Base-by-base conservation (phyloP, 306 rosid genomes). In the Vigna angularis region DNA sequence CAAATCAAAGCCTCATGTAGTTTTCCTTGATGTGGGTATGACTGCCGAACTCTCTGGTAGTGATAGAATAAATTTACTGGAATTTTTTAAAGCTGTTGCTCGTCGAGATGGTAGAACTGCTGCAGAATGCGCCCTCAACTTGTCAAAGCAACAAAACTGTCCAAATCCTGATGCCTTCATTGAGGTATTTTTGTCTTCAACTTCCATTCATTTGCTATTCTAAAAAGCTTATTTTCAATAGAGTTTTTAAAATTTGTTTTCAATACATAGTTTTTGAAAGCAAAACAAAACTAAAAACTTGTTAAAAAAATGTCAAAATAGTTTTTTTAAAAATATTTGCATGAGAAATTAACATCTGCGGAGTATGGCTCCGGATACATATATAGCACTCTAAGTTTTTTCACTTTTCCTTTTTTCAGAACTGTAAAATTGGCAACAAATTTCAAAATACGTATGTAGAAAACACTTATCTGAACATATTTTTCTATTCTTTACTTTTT, bases 1-100 rank as follows among this genome's bases (percentile, higher is more conserved):
- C 93, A 92, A 89, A 85, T 88, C 98, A 71, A 95, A 93, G 89
- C 99, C 99, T 70, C 99, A 95, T 82, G 93, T 95, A 76, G 77
- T 95, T 89, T 95, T 95, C 90, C 96, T 95, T 76, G 99, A 95
- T 81, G 99, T 95, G 67, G 99, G 99, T 84, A 95, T 95, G 99
- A 95, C 99, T 83, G 99, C 99, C 32, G 99, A 95, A 81, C 98
- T 95, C 74, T 88, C 98, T 76, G 84, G 90, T 38, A 93, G 85
- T 87, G 99, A 95, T 83, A 81, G 99, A 74, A 78, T 90, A 83
- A 95, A 93, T 77, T 87, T 95, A 78, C 56, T 95, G 63, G 99
- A 95, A 74, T 91, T 95, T 85, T 95, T 95, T 83, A 95, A 91
- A 87, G 92, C 99, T 74, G 93, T 95, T 66, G 99, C 99, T 20